Percentiles rank a stretch among this genome's conserved stretches.
These are phyloP conservation scores for Xerocomus cyaneibrunnescens DNA, from an alignment of 1,284 basidiomycete genomes.

Conservation along the genomic window DNA sequence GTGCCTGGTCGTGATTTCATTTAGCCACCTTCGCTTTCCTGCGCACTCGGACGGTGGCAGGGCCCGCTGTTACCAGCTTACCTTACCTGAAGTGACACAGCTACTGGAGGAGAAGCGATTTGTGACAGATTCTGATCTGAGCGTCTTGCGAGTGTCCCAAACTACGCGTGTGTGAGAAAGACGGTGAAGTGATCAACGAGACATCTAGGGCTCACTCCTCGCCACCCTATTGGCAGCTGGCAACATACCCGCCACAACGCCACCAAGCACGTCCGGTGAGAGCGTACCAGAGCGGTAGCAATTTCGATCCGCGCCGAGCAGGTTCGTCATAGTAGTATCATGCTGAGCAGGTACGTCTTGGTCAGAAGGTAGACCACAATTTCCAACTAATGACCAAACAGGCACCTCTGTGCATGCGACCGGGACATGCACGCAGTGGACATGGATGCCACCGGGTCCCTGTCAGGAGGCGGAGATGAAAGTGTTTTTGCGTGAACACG, in stretches of 20 bases:
- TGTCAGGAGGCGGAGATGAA: constrained; percentile 31
- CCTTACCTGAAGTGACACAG: constrained; percentile 24
- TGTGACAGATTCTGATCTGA: constrained; percentile 23
- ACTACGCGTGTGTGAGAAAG: constrained; percentile 23
- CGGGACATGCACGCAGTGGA: neutral
- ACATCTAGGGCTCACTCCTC: constrained; percentile 20
- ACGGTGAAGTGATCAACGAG: constrained; percentile 19
- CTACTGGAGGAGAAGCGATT: constrained; percentile 25
- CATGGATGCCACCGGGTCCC: constrained; percentile 15
- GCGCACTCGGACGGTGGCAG: constrained; percentile 25
- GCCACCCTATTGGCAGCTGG: constrained; percentile 18
- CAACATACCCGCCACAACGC: constrained; percentile 17
- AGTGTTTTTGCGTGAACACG: constrained; percentile 11
- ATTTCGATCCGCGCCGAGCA: constrained; percentile 28
- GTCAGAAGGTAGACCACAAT: constrained; percentile 12
- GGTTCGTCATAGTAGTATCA: constrained; percentile 3
- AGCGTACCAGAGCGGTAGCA: constrained; percentile 5
- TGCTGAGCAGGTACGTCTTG: constrained; percentile 6
- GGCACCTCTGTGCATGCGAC: neutral
- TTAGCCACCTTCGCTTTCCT: constrained; percentile 37
- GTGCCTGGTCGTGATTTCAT: constrained; percentile 40
- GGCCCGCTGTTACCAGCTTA: constrained; percentile 13
- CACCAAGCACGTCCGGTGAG: constrained; percentile 27
- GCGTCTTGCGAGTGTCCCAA: constrained; percentile 11
- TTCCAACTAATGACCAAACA: constrained; percentile 20